Evolutionary conservation across 1,139 yeast species (phyloP).

Genomic region (Lodderomyces margitis): DNA sequence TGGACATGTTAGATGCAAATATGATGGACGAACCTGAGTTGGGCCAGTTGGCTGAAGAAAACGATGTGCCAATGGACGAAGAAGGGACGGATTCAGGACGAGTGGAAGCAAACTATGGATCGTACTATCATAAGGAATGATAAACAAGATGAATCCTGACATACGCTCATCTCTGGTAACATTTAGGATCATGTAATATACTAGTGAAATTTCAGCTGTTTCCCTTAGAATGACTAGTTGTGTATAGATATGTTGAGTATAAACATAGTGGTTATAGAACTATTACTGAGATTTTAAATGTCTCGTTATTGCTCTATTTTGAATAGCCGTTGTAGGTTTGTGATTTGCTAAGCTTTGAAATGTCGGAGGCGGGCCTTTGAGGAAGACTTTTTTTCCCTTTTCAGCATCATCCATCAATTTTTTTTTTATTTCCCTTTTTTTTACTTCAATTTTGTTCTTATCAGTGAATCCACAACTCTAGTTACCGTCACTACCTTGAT

Average conservation of each 20-base stretch:
- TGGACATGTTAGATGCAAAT: constrained; percentile 27
- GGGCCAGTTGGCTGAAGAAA: constrained; percentile 26
- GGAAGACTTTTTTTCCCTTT: not conserved
- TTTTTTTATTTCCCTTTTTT: constrained; percentile 3
- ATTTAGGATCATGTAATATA: too few species aligned
- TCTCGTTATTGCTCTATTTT: too few species aligned
- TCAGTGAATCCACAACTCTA: not conserved
- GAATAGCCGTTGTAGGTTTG: not conserved
- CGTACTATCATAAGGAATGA: constrained; percentile 13
- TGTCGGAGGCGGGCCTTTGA: constrained; percentile 1
- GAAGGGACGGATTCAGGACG: not conserved
- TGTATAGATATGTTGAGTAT: too few species aligned
- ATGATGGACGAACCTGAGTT: constrained; percentile 16
- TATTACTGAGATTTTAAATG: too few species aligned
- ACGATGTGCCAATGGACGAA: constrained; percentile 9
- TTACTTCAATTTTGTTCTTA: not conserved
- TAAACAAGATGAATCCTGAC: too few species aligned
- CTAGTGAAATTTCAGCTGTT: too few species aligned
- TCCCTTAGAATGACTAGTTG: too few species aligned
- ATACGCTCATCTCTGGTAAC: too few species aligned
- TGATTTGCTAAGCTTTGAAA: not conserved
- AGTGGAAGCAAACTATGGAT: constrained; percentile 24
- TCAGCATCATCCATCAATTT: not conserved
- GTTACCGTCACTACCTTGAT: not conserved
- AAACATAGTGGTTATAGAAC: too few species aligned